Evolutionary conservation across 495 filamentous ascomycete species (phyloP).

Genomic region (Neurospora sp.): DNA sequence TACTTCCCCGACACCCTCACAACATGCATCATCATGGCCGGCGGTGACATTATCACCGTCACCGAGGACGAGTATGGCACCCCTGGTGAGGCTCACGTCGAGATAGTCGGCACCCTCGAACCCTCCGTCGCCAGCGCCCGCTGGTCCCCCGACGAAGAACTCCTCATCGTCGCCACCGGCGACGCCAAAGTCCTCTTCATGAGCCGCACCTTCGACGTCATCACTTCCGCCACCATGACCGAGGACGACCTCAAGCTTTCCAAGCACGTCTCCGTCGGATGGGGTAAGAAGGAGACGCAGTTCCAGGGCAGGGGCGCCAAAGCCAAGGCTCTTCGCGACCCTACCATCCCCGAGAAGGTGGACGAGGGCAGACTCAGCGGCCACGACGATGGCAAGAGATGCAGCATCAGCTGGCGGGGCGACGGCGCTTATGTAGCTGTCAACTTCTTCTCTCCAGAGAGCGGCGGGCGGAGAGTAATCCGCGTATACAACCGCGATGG

Average conservation of each 20-base stretch:
- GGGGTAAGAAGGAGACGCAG: constrained; percentile 97
- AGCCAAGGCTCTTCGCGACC: constrained; percentile 80
- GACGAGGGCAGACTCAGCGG: constrained; percentile 70
- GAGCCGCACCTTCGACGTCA: constrained; percentile 81
- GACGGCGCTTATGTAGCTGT: constrained; percentile 88
- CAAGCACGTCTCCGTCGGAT: constrained; percentile 94
- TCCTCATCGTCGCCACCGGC: constrained; percentile 70
- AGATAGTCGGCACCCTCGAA: constrained; percentile 89
- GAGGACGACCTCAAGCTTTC: constrained; percentile 74
- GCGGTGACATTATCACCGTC: constrained; percentile 81
- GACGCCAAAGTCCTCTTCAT: constrained; percentile 79
- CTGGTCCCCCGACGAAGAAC: constrained; percentile 93
- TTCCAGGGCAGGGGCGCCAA: constrained; percentile 91
- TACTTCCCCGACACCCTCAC: constrained; percentile 71
- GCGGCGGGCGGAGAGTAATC: constrained; percentile 43
- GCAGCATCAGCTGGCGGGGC: constrained; percentile 82
- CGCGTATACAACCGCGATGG: constrained; percentile 87
- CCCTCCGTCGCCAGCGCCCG: constrained; percentile 79
- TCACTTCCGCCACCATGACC: constrained; percentile 59
- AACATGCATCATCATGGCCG: constrained; percentile 73
- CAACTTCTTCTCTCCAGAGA: constrained; percentile 43
- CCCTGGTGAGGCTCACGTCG: constrained; percentile 60
- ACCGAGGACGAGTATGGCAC: constrained; percentile 52
- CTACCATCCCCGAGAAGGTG: constrained; percentile 87
- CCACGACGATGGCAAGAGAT: constrained; percentile 51